phyloP scores from a whole-genome alignment of 257 asterid genomes.

The Penstemon davidsonii region DNA sequence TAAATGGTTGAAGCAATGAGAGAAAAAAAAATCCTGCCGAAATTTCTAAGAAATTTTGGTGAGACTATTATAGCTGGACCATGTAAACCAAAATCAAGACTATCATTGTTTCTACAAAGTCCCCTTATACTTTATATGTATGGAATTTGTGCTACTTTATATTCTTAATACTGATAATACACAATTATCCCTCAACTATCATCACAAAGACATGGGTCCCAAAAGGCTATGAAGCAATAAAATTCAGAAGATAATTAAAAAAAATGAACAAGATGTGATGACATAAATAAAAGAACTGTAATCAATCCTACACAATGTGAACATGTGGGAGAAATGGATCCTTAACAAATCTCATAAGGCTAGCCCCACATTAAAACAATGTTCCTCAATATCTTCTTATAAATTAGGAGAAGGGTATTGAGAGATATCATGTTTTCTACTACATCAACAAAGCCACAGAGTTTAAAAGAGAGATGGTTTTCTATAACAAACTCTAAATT shows the following conservation, averaged over 20 bases:
- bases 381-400: neutral
- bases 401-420: neutral
- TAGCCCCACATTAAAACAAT: neutral
- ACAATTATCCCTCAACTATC: neutral
- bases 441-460: neutral
- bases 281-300: neutral
- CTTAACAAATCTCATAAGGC: neutral
- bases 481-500: neutral
- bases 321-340: neutral
- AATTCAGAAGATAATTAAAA: slow-evolving; percentile 12
- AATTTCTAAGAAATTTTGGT: neutral
- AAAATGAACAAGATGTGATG: neutral
- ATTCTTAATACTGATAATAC: neutral
- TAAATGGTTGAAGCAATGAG: slow-evolving; percentile 16
- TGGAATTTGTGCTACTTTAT: neutral
- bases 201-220: neutral
- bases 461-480: neutral
- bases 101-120: neutral
- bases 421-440: neutral
- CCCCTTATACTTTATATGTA: slow-evolving; percentile 1
- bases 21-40: neutral
- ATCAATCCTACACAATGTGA: neutral
- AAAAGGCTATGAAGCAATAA: slow-evolving; percentile 12
- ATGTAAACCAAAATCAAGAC: neutral
- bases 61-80: neutral